Evolutionary conservation across 1,284 basidiomycete genomes (phyloP).

Genomic region (Irpex sp.): DNA sequence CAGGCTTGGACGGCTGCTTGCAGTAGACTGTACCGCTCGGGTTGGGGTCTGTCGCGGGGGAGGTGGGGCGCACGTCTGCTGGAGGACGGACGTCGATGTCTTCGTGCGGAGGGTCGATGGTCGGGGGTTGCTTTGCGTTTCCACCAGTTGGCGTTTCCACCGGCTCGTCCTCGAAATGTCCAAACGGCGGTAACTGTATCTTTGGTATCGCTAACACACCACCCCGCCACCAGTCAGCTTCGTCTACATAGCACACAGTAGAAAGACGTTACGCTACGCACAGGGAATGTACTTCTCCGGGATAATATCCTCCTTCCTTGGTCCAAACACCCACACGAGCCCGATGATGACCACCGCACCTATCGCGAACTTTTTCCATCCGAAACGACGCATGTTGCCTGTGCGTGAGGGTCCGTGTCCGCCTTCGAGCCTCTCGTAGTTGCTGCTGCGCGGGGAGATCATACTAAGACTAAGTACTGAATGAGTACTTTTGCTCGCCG

Average conservation of each 20-base stretch:
- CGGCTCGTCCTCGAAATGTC: neutral
- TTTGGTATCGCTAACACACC: slow-evolving; percentile 15
- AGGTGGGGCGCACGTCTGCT: slow-evolving; percentile 31
- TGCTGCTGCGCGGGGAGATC: slow-evolving; percentile 41
- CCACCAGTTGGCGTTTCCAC: neutral
- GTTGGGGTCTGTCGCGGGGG: slow-evolving; percentile 62
- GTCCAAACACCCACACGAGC: slow-evolving; percentile 60
- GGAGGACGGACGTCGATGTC: slow-evolving; percentile 16
- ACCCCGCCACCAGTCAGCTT: too few relatives aligned
- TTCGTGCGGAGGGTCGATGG: slow-evolving; percentile 14
- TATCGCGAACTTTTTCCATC: slow-evolving; percentile 67
- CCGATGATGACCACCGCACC: slow-evolving; percentile 49
- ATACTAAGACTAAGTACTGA: slow-evolving; percentile 12
- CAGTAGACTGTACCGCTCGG: slow-evolving; percentile 64
- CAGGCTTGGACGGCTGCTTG: slow-evolving; percentile 43
- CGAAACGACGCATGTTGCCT: slow-evolving; percentile 27
- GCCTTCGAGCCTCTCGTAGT: slow-evolving; percentile 61
- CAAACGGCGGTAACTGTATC: slow-evolving; percentile 6
- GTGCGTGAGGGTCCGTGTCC: slow-evolving; percentile 46
- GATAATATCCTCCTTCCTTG: slow-evolving; percentile 33
- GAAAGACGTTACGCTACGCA: slow-evolving; percentile 12
- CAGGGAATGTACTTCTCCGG: slow-evolving; percentile 23
- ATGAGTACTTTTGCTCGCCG: too few relatives aligned
- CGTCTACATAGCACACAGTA: slow-evolving; percentile 1
- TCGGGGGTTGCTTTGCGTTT: neutral